Evolutionary conservation across 352 stramenopile species (phyloP).

Genomic region (Phytophthora pseudosyringae): DNA sequence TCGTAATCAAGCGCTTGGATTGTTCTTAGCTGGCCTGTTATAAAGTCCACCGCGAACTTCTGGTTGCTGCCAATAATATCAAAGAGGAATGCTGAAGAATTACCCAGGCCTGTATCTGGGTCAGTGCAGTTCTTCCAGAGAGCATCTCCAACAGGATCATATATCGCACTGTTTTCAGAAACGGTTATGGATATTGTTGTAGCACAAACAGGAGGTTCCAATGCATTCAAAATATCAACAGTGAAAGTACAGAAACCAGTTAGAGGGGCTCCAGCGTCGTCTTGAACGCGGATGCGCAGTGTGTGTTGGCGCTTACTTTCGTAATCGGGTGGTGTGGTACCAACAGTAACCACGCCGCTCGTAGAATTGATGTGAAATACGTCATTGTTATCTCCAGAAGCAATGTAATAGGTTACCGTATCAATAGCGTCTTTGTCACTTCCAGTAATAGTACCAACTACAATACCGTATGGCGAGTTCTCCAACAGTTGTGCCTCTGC

Average conservation of each 20-base stretch:
- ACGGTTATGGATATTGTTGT: not conserved
- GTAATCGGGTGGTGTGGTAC: slow-evolving; percentile 52
- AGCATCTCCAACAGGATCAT: slow-evolving; percentile 33
- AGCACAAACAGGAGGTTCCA: slow-evolving; percentile 25
- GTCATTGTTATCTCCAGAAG: slow-evolving; percentile 41
- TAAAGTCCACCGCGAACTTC: slow-evolving; percentile 11
- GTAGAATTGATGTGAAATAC: slow-evolving; percentile 58
- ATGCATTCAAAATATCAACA: slow-evolving; percentile 55
- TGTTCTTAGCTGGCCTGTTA: slow-evolving; percentile 19
- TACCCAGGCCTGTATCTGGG: slow-evolving; percentile 41
- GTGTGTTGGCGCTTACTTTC: slow-evolving; percentile 45
- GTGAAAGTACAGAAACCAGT: slow-evolving; percentile 36
- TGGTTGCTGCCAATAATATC: slow-evolving; percentile 31
- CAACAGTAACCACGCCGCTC: slow-evolving; percentile 46
- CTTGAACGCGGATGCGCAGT: slow-evolving; percentile 50
- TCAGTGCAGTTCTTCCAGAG: slow-evolving; percentile 56
- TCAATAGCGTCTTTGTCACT: slow-evolving; percentile 48
- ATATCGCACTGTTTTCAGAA: slow-evolving; percentile 40
- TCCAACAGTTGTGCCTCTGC: slow-evolving; percentile 46
- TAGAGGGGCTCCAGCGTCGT: slow-evolving; percentile 48
- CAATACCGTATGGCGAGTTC: slow-evolving; percentile 39
- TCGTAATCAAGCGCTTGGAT: slow-evolving; percentile 27
- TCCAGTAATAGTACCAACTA: slow-evolving; percentile 39
- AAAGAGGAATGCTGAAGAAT: slow-evolving; percentile 42
- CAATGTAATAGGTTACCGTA: slow-evolving; percentile 48